Percentiles rank a stretch among this genome's conserved stretches.
These are phyloP conservation scores for Trichosporon sp. DNA, from an alignment of 1,284 basidiomycete species.

Conservation along the genomic window DNA sequence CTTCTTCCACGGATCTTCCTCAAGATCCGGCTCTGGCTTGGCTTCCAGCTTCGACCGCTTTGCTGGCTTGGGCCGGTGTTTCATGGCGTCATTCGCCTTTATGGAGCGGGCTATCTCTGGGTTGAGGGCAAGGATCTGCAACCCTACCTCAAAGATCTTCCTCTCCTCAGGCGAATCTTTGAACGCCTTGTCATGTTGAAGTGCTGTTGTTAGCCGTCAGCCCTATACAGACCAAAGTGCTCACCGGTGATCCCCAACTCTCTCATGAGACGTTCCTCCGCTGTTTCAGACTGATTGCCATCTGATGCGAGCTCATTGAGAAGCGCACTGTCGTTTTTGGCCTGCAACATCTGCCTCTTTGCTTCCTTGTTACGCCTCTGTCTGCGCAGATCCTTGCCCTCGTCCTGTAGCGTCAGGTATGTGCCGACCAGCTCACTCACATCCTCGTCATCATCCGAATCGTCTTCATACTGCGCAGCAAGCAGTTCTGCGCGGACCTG, in stretches of 20 bases:
- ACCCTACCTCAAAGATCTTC: constrained; percentile 36
- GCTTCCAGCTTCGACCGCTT: not conserved
- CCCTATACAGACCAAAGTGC: not conserved
- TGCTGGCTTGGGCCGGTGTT: constrained; percentile 9
- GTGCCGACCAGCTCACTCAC: constrained; percentile 5
- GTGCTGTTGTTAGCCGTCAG: constrained; percentile 6
- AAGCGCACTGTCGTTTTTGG: not conserved
- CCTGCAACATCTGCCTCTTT: not conserved
- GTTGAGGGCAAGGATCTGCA: constrained; percentile 22
- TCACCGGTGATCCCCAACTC: constrained; percentile 26
- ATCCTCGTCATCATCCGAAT: constrained; percentile 23
- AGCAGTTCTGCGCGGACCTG: constrained; percentile 29
- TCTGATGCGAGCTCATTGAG: constrained; percentile 13
- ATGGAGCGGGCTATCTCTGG: constrained; percentile 21
- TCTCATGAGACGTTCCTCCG: constrained; percentile 23
- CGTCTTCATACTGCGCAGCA: constrained; percentile 25
- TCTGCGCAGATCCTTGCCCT: not conserved
- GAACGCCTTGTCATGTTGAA: constrained; percentile 33
- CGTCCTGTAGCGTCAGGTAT: constrained; percentile 6
- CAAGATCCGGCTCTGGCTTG: not conserved
- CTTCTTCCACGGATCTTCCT: constrained; percentile 4
- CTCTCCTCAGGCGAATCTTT: constrained; percentile 37
- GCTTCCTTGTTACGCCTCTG: constrained; percentile 21
- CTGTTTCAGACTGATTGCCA: not conserved
- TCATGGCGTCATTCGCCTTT: constrained; percentile 38